Percentiles rank a stretch among this genome's conserved stretches.
phyloP scores from a whole-genome alignment of 306 rosid species.

The Cucumis sativus region Cucumber_9930_V3 NC_026658.2:23789001-23789500 shows the following conservation, averaged over 20 bases:
- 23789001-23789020: background rate
- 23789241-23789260: too few species aligned
- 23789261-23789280: too few species aligned
- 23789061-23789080: constrained; percentile 9
- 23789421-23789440: background rate
- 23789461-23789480: background rate
- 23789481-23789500: background rate
- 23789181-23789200: background rate
- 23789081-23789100: constrained; percentile 4
- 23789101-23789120: background rate
- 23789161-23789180: background rate
- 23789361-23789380: background rate
- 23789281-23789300: too few species aligned
- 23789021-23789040: background rate
- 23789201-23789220: too few species aligned
- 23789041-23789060: background rate
- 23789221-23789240: too few species aligned
- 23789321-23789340: background rate
- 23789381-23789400: background rate
- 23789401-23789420: background rate
- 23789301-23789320: background rate
- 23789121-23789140: background rate
- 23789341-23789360: background rate
- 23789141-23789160: background rate
- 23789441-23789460: background rate